Evolutionary conservation across 805 yeast species (phyloP).

Genomic region (Starmerella roubikii): DNA sequence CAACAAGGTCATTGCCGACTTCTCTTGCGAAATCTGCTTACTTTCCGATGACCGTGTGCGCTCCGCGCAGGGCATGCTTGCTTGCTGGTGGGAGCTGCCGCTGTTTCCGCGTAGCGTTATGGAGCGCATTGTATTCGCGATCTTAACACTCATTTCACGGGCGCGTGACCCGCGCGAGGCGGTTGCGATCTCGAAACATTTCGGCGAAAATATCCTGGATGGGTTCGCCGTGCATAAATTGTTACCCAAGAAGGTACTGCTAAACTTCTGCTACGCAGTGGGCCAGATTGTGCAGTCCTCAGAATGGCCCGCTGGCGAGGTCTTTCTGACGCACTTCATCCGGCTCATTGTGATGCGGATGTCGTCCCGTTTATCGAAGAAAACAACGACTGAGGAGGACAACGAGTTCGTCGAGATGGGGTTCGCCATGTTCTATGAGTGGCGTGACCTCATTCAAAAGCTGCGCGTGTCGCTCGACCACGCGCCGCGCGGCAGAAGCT

Average conservation of each 20-base stretch:
- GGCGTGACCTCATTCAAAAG: neutral
- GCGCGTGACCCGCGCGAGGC: neutral
- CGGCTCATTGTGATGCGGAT: neutral
- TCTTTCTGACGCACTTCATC: neutral
- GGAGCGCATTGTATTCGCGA: neutral
- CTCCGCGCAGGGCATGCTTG: neutral
- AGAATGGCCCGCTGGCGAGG: slow-evolving; percentile 1
- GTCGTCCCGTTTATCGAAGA: neutral
- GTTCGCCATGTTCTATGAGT: slow-evolving; percentile 1
- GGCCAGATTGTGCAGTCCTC: neutral
- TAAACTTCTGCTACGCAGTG: neutral
- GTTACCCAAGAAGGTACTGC: neutral
- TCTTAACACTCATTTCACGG: neutral
- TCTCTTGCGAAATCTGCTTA: neutral
- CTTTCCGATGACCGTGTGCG: neutral
- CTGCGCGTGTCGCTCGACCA: neutral
- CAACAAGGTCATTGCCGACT: neutral
- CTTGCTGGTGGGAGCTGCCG: neutral
- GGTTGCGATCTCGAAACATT: neutral
- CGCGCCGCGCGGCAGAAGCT: neutral
- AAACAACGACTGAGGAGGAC: neutral
- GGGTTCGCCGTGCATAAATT: neutral
- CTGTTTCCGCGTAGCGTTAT: neutral
- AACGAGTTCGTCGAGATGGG: neutral
- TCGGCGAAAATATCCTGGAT: neutral